phyloP scores from a whole-genome alignment of 345 rosid species.

The Salix koriyanagi region DNA sequence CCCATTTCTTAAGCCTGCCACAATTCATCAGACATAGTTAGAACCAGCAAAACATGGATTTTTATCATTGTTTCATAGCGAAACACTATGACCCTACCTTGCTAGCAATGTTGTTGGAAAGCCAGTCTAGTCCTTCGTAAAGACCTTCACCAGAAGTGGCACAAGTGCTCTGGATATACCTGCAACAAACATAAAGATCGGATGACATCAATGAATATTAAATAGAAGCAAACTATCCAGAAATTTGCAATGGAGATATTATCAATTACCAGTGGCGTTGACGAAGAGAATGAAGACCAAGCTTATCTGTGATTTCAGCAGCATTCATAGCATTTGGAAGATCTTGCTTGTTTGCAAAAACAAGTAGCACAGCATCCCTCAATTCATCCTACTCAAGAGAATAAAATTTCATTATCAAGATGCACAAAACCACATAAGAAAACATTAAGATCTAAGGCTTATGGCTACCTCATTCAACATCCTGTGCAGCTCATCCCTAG shows the following conservation, averaged over 20 bases:
- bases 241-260: background rate
- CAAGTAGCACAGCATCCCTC: conserved; percentile 92
- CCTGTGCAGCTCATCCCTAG: too few relatives aligned
- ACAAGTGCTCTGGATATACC: conserved; percentile 86
- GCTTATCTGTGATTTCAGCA: conserved; percentile 82
- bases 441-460: too few relatives aligned
- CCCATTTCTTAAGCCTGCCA: conserved; percentile 23
- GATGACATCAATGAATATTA: background rate
- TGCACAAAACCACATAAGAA: too few relatives aligned
- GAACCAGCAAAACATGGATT: background rate
- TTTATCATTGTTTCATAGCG: background rate
- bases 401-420: too few relatives aligned
- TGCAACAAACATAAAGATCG: conserved; percentile 13
- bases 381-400: conserved; percentile 52
- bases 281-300: conserved; percentile 78
- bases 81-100: conserved; percentile 29
- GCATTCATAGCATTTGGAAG: conserved; percentile 86
- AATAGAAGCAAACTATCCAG: background rate
- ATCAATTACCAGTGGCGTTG: conserved; percentile 65
- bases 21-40: background rate
- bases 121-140: conserved; percentile 81
- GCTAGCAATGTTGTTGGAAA: conserved; percentile 69
- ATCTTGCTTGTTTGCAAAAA: conserved; percentile 87
- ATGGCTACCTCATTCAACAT: too few relatives aligned
- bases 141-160: conserved; percentile 80